These are phyloP conservation scores for Phytophthora sojae DNA, from an alignment of 352 stramenopile species.

Conservation along the genomic window DNA sequence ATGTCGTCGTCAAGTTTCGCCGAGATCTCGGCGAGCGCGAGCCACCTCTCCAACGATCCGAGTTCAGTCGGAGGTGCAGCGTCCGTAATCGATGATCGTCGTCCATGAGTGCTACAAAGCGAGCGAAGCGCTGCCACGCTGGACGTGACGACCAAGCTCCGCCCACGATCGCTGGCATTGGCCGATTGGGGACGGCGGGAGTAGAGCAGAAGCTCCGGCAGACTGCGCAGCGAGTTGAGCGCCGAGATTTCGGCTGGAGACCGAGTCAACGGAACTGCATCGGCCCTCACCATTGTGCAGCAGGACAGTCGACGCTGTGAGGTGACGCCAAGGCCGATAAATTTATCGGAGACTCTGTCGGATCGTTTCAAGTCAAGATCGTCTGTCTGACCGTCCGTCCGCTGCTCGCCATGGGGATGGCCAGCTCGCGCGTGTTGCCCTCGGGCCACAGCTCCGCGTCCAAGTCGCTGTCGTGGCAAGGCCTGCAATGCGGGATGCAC, in stretches of 20 bases:
- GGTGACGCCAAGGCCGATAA: slow-evolving; percentile 16
- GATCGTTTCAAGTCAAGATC: slow-evolving; percentile 25
- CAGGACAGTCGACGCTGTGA: slow-evolving; percentile 2
- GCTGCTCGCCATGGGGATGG: slow-evolving; percentile 29
- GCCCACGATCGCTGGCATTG: slow-evolving; percentile 8
- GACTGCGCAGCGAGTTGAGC: slow-evolving; percentile 33
- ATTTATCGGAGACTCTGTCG: slow-evolving; percentile 27
- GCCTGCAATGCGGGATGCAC: slow-evolving; percentile 54
- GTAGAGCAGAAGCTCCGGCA: slow-evolving; percentile 26
- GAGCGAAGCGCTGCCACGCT: slow-evolving; percentile 35
- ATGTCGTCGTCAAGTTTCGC: slow-evolving; percentile 29
- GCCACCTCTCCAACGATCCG: slow-evolving; percentile 31
- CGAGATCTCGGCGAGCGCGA: slow-evolving; percentile 24
- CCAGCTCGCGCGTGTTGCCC: slow-evolving; percentile 22
- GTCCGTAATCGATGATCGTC: slow-evolving; percentile 18
- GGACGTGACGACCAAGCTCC: slow-evolving; percentile 15
- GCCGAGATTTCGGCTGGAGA: slow-evolving; percentile 38
- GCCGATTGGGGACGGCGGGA: slow-evolving; percentile 31
- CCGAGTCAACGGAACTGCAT: slow-evolving; percentile 31
- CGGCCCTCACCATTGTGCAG: slow-evolving; percentile 17
- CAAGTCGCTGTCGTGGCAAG: slow-evolving; percentile 18
- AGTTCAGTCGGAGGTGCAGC: slow-evolving; percentile 2
- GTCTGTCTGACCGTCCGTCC: background rate
- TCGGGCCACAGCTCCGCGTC: slow-evolving; percentile 6
- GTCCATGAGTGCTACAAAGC: slow-evolving; percentile 20